These are phyloP conservation scores for Botrytis aclada DNA, from an alignment of 2,329 filamentous ascomycete species.

Conservation along the genomic window DNA sequence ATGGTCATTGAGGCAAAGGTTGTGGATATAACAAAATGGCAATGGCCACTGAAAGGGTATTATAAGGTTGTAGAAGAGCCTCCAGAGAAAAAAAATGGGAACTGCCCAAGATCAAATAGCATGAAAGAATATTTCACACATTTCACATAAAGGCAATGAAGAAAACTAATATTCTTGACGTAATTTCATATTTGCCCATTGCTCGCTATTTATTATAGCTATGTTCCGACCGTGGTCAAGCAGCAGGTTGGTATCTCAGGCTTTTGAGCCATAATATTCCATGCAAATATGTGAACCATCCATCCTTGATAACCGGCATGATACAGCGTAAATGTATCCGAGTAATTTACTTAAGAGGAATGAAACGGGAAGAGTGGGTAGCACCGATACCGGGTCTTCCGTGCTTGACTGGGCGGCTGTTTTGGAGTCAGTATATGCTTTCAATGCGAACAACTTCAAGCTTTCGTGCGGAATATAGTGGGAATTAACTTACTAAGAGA, in stretches of 20 bases:
- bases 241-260: constrained; percentile 1
- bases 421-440: background rate
- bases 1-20: no score
- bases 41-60: background rate
- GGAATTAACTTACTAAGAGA: constrained; percentile 82
- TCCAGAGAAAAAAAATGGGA: background rate
- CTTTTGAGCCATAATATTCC: constrained; percentile 1
- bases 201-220: constrained; percentile 16
- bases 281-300: constrained; percentile 12
- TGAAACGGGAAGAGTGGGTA: constrained; percentile 99
- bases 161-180: background rate
- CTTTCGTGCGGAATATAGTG: background rate
- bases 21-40: no score
- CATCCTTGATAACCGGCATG: constrained; percentile 23
- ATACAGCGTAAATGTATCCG: constrained; percentile 27
- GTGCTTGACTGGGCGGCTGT: constrained; percentile 99
- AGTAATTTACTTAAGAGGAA: constrained; percentile 89
- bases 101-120: background rate
- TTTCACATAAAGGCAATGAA: background rate
- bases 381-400: constrained; percentile 99
- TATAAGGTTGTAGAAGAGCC: no score
- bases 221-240: constrained; percentile 7
- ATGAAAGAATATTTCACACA: background rate
- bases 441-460: background rate
- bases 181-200: constrained; percentile 10